These are phyloP conservation scores for Boechera divaricarpa DNA, from an alignment of 345 rosid genomes.

Conservation along the genomic window DNA sequence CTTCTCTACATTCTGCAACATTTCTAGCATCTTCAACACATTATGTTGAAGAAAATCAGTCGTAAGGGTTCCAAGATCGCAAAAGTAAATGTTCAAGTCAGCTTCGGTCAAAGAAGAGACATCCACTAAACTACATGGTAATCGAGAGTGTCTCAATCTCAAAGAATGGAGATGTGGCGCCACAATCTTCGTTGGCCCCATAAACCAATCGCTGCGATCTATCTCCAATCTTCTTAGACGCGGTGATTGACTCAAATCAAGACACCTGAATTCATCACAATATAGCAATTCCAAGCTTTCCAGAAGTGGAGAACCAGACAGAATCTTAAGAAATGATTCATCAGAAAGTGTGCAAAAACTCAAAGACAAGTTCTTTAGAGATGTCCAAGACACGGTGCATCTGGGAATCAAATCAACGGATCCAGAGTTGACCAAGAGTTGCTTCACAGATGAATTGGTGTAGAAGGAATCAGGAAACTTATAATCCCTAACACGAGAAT, in stretches of 20 bases:
- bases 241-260: constrained; percentile 38
- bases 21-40: constrained; percentile 32
- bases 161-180: constrained; percentile 35
- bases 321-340: constrained; percentile 29
- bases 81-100: constrained; percentile 40
- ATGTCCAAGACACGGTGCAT: constrained; percentile 31
- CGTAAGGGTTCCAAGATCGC: constrained; percentile 24
- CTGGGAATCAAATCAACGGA: constrained; percentile 25
- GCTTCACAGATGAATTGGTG: constrained; percentile 24
- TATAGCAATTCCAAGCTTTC: constrained; percentile 40
- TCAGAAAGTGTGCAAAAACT: constrained; percentile 37
- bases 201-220: constrained; percentile 41
- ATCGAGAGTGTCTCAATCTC: constrained; percentile 35
- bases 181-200: constrained; percentile 33
- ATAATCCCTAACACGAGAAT: constrained; percentile 33
- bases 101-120: constrained; percentile 35
- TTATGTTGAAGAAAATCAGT: constrained; percentile 33
- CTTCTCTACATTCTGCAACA: constrained; percentile 34
- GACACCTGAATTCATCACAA: constrained; percentile 27
- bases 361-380: constrained; percentile 36
- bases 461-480: constrained; percentile 36
- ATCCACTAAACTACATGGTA: constrained; percentile 33
- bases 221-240: constrained; percentile 30
- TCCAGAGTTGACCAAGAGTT: constrained; percentile 34
- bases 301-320: constrained; percentile 27